Evolutionary conservation across 345 rosid genomes (phyloP), one percentile per base, ranked within the genome.

Genomic region (Eucalyptus dawsonii): DNA sequence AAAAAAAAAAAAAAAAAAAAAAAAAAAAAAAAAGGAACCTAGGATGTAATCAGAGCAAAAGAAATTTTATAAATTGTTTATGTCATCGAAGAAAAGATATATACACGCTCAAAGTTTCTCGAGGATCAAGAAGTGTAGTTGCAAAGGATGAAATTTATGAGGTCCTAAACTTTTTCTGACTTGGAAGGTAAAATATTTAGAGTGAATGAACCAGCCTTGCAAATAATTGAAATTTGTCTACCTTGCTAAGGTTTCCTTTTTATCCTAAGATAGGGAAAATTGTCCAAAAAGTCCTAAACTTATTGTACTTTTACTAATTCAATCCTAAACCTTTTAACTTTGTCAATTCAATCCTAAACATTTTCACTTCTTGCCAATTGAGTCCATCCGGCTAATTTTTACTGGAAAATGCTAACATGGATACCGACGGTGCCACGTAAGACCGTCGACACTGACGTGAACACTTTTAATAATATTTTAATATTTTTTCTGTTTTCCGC

Each of bases 401-500:
- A 49, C 14, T 0, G 0, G 2, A 47, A 47, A 47, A 47, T 47
- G 50, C 5, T 47, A 0, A 47, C 14, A 1, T 47, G 50, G 50
- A 47, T 47, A 11, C 50, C 50, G 1, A 11, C 14, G 50, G 14
- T 11, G 50, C 49, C 49, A 47, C 5, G 5, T 47, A 47, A 1
- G 2, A 47, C 14, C 14, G 2, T 47, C 5, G 50, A 0, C 50
- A 47, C 50, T 1, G 5, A 47, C 5, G 2, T 11, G 13, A 47
- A 47, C 50, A 11, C 49, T 47, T 47, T 47, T 11, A 47, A 47
- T 47, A 47, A 47, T 47, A 47, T 47, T 47, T 11, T 47, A 47
- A 0, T 47, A 11, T 49, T 47, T 11, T 49, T 49, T 1, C 1
- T 49, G 42, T 40, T 40, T 40, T 40, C 40, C 34, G 34, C 34